Conservation (phyloP, 2,329 filamentous ascomycete genomes). For the Pseudopyricularia javanii region DNA sequence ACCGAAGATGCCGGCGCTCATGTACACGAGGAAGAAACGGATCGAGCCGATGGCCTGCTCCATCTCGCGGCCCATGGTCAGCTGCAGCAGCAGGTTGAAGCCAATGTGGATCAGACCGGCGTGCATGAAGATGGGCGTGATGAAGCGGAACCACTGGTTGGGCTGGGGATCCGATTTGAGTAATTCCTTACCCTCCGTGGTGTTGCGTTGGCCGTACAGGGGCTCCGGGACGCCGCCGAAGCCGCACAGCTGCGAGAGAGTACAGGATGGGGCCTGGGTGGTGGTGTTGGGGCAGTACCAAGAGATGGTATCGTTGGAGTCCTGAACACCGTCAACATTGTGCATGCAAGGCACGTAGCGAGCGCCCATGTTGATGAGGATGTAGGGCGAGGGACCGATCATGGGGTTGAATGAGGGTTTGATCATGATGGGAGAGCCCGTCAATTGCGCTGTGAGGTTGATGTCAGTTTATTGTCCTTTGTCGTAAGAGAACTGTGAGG, state of each 20-base stretch:
- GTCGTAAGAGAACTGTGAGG: no score
- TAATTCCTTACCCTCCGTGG: constrained; percentile 19
- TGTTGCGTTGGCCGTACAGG: constrained; percentile 33
- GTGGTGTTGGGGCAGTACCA: constrained; percentile 81
- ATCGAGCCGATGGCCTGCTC: constrained; percentile 80
- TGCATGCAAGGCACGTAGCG: constrained; percentile 94
- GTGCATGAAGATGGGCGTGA: constrained; percentile 89
- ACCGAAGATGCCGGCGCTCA: constrained; percentile 86
- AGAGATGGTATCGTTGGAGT: constrained; percentile 29
- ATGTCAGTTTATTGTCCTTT: no score
- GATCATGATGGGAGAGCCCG: constrained; percentile 65
- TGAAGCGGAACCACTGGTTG: constrained; percentile 96
- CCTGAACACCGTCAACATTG: constrained; percentile 55
- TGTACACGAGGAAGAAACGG: constrained; percentile 81
- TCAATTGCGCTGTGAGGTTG: constrained; percentile 21
- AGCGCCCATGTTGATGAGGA: constrained; percentile 91
- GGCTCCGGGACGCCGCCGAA: constrained; percentile 67
- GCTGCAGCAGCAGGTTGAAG: constrained; percentile 86
- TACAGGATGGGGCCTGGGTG: constrained; percentile 48
- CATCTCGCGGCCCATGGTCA: constrained; percentile 86
- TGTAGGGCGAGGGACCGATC: constrained; percentile 84
- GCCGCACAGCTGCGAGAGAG: constrained; percentile 70
- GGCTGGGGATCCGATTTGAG: constrained; percentile 40
- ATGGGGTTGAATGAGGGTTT: constrained; percentile 88
- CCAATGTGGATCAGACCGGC: constrained; percentile 88